Evolutionary conservation across 2,329 filamentous ascomycete genomes (phyloP).

Genomic region (Aaosphaeria arxii): DNA sequence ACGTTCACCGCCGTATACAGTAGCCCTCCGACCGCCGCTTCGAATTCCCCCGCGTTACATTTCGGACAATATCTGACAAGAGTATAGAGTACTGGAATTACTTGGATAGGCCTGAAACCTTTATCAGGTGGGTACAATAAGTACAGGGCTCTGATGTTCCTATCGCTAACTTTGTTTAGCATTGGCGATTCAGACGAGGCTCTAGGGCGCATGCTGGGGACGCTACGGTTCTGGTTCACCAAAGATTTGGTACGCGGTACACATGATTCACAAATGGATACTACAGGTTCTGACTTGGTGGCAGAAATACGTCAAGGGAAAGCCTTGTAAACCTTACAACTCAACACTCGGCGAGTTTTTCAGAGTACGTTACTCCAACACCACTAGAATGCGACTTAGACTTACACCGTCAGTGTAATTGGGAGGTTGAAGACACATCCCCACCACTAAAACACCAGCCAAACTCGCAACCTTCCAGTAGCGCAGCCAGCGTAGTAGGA

Average conservation of each 20-base stretch:
- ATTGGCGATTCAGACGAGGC: constrained; percentile 88
- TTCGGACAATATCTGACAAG: constrained; percentile 16
- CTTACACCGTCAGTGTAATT: constrained; percentile 70
- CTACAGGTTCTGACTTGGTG: constrained; percentile 12
- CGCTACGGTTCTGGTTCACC: constrained; percentile 96
- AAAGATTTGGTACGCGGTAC: constrained; percentile 72
- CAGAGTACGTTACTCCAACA: constrained; percentile 57
- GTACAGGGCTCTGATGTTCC: neutral
- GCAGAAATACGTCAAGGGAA: constrained; percentile 94
- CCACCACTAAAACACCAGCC: constrained; percentile 53
- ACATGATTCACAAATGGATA: neutral
- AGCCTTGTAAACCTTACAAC: constrained; percentile 98
- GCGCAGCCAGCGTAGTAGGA: constrained; percentile 33
- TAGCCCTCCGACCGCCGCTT: too few species aligned
- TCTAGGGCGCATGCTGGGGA: constrained; percentile 90
- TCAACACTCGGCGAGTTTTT: constrained; percentile 97
- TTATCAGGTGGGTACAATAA: constrained; percentile 56
- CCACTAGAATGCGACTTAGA: neutral
- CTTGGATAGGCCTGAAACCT: constrained; percentile 89
- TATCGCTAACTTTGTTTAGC: constrained; percentile 45
- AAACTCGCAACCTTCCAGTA: constrained; percentile 40
- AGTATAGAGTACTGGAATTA: constrained; percentile 93
- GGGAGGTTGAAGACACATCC: constrained; percentile 81
- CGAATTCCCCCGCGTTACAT: neutral
- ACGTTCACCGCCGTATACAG: constrained; percentile 20